These are phyloP conservation scores for Zychaea mexicana DNA, from an alignment of 371 early-diverging fungal species.

Conservation along the genomic window DNA sequence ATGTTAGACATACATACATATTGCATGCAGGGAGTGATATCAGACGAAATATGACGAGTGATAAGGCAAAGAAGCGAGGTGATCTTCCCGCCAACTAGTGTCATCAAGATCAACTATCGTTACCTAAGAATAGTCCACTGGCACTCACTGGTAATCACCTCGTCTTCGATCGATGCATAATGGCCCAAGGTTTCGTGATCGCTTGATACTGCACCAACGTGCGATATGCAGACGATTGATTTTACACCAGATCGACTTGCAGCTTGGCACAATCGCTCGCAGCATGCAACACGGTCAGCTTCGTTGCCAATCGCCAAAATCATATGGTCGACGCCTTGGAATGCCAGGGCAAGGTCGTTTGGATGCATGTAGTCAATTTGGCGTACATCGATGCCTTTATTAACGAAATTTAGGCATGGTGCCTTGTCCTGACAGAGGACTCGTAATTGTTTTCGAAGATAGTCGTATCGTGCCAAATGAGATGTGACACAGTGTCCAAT, in stretches of 20 bases:
- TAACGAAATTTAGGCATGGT: constrained; percentile 24
- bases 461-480: constrained; percentile 31
- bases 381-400: constrained; percentile 40
- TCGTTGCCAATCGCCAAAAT: constrained; percentile 40
- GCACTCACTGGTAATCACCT: constrained; percentile 30
- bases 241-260: constrained; percentile 41
- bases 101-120: not conserved
- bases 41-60: constrained; percentile 2
- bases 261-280: constrained; percentile 24
- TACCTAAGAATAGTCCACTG: constrained; percentile 48
- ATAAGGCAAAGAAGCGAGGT: not conserved
- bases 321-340: constrained; percentile 42
- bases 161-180: constrained; percentile 37
- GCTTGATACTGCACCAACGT: constrained; percentile 39
- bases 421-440: constrained; percentile 31
- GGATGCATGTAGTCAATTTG: constrained; percentile 38
- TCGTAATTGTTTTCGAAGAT: constrained; percentile 30
- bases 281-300: constrained; percentile 27
- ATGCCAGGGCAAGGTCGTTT: constrained; percentile 30
- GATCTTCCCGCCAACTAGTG: not conserved
- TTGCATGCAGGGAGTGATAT: too few relatives aligned
- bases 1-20: not conserved
- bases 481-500: constrained; percentile 42
- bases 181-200: constrained; percentile 30
- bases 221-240: constrained; percentile 44